A percentile compares a stretch with the other conserved stretches of the same genome.
Conservation (phyloP, 129 eudicot species). For the Pulicaria dysenterica region DNA sequence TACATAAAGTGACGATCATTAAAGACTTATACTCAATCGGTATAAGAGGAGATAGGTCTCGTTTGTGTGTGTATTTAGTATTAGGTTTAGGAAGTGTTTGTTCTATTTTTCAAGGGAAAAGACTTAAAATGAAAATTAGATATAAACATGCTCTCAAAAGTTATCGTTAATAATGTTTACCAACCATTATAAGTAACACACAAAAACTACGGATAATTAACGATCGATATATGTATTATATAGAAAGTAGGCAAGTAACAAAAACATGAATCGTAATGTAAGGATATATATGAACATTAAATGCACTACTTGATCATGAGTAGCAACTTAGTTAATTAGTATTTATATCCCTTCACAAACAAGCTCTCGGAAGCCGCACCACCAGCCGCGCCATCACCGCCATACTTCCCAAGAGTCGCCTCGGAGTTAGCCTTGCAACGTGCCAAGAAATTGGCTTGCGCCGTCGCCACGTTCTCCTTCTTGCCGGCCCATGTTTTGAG, state of each 20-base stretch:
- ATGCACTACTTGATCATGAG: slow-evolving; percentile 22
- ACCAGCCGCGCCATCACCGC: slow-evolving; percentile 43
- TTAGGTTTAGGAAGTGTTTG: too few species aligned
- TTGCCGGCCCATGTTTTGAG: slow-evolving; percentile 82
- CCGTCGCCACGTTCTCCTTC: slow-evolving; percentile 60
- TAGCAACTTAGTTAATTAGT: slow-evolving; percentile 36
- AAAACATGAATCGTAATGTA: slow-evolving; percentile 27
- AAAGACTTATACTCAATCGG: too few species aligned
- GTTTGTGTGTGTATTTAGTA: too few species aligned
- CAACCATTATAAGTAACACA: background rate
- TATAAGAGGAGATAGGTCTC: too few species aligned
- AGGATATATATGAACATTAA: slow-evolving; percentile 30
- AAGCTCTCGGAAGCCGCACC: slow-evolving; percentile 71
- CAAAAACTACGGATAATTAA: too few species aligned
- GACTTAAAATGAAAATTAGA: too few species aligned
- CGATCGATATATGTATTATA: slow-evolving; percentile 18
- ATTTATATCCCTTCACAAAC: slow-evolving; percentile 68
- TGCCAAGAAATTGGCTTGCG: slow-evolving; percentile 61
- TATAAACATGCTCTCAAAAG: background rate
- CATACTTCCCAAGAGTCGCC: slow-evolving; percentile 67
- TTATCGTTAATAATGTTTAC: too few species aligned
- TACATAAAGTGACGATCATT: too few species aligned
- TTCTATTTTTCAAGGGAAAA: too few species aligned
- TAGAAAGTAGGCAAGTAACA: slow-evolving; percentile 19
- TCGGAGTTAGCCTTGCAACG: slow-evolving; percentile 86